Conservation (phyloP, 257 asterid species). For the Solanum pennellii region DNA sequence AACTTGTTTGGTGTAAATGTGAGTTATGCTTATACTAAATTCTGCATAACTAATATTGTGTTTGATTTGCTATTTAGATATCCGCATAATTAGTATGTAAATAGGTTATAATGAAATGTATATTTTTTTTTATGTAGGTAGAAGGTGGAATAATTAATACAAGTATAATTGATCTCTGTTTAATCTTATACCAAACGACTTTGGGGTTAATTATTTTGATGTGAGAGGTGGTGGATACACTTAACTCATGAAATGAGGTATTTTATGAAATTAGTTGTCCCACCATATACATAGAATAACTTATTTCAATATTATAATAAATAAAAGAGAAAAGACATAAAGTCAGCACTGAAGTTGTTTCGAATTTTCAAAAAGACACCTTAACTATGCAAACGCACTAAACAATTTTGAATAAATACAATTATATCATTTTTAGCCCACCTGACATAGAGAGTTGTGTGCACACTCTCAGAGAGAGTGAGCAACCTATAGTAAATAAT, state of each 20-base stretch:
- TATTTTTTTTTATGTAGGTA: neutral
- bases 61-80: neutral
- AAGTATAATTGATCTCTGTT: neutral
- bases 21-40: no score
- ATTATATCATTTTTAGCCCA: no score
- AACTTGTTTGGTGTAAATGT: no score
- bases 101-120: neutral
- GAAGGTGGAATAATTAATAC: neutral
- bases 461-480: no score
- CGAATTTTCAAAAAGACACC: rapidly evolving
- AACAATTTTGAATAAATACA: no score
- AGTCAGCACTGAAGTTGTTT: no score
- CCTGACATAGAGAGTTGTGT: no score
- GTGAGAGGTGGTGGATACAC: neutral
- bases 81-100: neutral
- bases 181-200: neutral
- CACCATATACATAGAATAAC: neutral
- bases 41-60: no score
- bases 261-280: neutral
- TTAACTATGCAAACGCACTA: rapidly evolving
- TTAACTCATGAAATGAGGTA: neutral
- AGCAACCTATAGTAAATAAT: no score
- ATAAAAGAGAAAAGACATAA: no score
- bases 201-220: neutral
- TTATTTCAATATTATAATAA: no score